Base-by-base conservation (phyloP, 2,329 filamentous ascomycete species). In the Aschersonia sp. region DNA sequence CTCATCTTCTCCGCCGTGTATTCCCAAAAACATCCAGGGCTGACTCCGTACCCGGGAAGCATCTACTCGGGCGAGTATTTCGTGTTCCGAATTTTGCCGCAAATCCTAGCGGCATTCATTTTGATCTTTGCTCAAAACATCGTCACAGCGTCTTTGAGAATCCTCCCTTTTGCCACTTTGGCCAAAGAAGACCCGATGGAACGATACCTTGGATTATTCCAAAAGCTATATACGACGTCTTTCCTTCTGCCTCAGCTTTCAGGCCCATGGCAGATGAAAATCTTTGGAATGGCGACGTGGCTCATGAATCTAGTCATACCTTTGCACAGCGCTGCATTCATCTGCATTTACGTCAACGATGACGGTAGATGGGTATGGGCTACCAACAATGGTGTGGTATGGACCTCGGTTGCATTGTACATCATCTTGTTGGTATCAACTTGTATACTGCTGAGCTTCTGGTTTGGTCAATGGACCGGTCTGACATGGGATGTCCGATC, bases 401-500 rank as follows among this genome's bases (percentile, higher is more conserved):
- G 88, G 87, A 76, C 81, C 0, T 68, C 88, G 30, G 76, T 92
- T 32, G 79, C 69, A 1, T 63, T 94, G 1, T 96, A 95, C 64
- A 63, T 82, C 35, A 62, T 87, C 4, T 65, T 90, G 44, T 57
- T 83, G 2, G 54, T 76, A 6, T 78, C 81, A 1, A 63, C 78
- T 1, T 53, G 51, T 32, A 49, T 60, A 12, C 60, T 89, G 8
- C 66, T 82, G 52, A 53, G 78, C n/a, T 83, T 78, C 52, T 86
- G 89, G 66, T 67, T 74, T 47, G 65, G 71, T 29, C 71, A 75
- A 32, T 73, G 72, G 55, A 94, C 87, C 0, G 88, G 88, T 0
- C 68, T 95, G 52, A 75, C 83, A 58, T 96, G 89, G 89, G 87
- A 95, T 59, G 76, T 87, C 2, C 74, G 83, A 43, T 90, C 82